Evolutionary conservation across 257 asterid genomes (phyloP), one percentile per base, ranked within the genome.

Genomic region (Nicotiana knightiana): DNA sequence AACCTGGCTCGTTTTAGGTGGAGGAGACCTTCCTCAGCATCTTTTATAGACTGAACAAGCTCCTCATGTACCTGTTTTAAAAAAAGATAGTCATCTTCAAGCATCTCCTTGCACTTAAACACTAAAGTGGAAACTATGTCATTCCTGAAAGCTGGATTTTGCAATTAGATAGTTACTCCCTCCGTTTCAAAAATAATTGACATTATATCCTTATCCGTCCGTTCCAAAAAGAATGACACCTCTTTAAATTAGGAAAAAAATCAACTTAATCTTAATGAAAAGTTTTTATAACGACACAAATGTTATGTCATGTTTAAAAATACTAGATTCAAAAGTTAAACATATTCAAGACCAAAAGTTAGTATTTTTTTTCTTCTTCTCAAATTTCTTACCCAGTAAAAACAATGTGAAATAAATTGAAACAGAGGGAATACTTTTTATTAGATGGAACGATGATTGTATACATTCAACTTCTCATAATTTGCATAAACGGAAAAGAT

Each of bases 11-110:
- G 92, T 86, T 96, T 96, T 76, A 96, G 90, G 71, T 94, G 95
- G 81, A 94, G 90, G 62, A 96, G 97, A 76, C 97, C 97, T 88
- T 96, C 96, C 86, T 96, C 97, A 54, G 92, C 93, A 82, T 94
- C 97, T 87, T 88, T 87, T 55, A 94, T 91, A 73, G 93, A 87
- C 88, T 88, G 92, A 67, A 90, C 91, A 85, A 93, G 97, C 91
- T 96, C 99, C 4, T 77, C 90, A 24, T 85, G 93, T 82, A 96
- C 89, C 98, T 95, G 84, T 77, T 24, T 21, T 67, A 26, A 48
- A 67, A 12, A 58, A 46, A 75, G 17, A 51, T 11, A 58, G 12
- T 73, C 46, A 81, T 63, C 51, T 82, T 79, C 62, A 85, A 80
- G 54, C 46, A 76, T 48, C 61, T 32, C 46, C 18, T 64, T 80